A percentile compares a stretch with the other conserved stretches of the same genome.
phyloP scores from a whole-genome alignment of 2,329 filamentous ascomycete species.

The Immersiporthe knoxdaviesiana region DNA sequence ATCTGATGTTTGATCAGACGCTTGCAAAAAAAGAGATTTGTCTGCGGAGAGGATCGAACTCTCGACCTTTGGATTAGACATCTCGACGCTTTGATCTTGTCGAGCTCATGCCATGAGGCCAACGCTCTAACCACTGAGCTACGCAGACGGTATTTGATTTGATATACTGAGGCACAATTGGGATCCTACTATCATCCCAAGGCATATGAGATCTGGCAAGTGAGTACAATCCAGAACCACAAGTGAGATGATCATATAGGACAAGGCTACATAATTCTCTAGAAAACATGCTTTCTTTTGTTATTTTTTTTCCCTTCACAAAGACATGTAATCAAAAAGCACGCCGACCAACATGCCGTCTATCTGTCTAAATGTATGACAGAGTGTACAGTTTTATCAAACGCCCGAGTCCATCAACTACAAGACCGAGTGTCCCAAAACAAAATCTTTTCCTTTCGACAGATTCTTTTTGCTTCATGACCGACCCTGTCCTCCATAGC shows the following conservation, averaged over 20 bases:
- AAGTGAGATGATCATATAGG: too few relatives aligned
- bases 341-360: slow-evolving; percentile 1
- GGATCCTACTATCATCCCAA: too few relatives aligned
- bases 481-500: neutral
- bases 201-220: too few relatives aligned
- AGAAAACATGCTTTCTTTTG: neutral
- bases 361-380: neutral
- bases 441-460: neutral
- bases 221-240: too few relatives aligned
- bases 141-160: slow-evolving; percentile 33
- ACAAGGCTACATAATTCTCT: neutral
- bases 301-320: neutral
- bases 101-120: slow-evolving; percentile 38
- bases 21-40: slow-evolving; percentile 31
- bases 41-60: slow-evolving; percentile 55
- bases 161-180: too few relatives aligned
- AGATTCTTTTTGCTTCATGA: neutral
- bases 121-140: slow-evolving; percentile 45
- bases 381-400: neutral
- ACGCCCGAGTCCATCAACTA: neutral
- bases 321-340: neutral
- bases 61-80: slow-evolving; percentile 49
- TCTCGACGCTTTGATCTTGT: slow-evolving; percentile 15
- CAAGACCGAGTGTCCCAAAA: neutral
- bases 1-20: too few relatives aligned